Conservation (phyloP, 345 rosid species). For the Limnanthes douglasii region DNA sequence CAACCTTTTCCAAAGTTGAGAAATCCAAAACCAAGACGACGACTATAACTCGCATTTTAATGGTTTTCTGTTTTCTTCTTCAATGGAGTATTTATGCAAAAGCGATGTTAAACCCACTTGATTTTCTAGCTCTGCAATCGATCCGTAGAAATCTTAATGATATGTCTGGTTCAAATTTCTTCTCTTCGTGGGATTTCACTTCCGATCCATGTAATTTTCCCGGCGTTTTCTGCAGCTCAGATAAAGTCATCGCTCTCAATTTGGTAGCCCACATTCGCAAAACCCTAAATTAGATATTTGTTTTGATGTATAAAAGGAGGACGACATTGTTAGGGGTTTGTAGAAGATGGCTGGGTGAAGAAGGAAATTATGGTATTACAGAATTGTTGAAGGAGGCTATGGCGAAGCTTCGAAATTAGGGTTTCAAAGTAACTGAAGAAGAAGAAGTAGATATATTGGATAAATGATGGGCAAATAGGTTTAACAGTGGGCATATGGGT, state of each 20-base stretch:
- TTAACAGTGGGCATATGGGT: too few relatives aligned
- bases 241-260: conserved; percentile 57
- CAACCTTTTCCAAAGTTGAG: conserved; percentile 6
- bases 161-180: conserved; percentile 71
- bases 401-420: too few relatives aligned
- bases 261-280: too few relatives aligned
- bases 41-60: conserved; percentile 8
- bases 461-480: too few relatives aligned
- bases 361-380: too few relatives aligned
- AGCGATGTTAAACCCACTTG: conserved; percentile 70
- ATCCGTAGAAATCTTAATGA: conserved; percentile 62
- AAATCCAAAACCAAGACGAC: conserved; percentile 5
- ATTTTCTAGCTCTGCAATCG: conserved; percentile 81
- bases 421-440: too few relatives aligned
- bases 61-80: conserved; percentile 6
- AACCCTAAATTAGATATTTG: too few relatives aligned
- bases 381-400: too few relatives aligned
- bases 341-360: too few relatives aligned
- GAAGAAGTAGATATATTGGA: too few relatives aligned
- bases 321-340: too few relatives aligned
- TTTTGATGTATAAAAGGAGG: too few relatives aligned
- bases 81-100: conserved; percentile 9
- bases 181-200: conserved; percentile 90
- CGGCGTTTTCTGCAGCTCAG: conserved; percentile 66
- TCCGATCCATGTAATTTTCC: conserved; percentile 92